Base-by-base conservation (phyloP, 2,329 filamentous ascomycete species). In the Zasmidium citrigriseum region DNA sequence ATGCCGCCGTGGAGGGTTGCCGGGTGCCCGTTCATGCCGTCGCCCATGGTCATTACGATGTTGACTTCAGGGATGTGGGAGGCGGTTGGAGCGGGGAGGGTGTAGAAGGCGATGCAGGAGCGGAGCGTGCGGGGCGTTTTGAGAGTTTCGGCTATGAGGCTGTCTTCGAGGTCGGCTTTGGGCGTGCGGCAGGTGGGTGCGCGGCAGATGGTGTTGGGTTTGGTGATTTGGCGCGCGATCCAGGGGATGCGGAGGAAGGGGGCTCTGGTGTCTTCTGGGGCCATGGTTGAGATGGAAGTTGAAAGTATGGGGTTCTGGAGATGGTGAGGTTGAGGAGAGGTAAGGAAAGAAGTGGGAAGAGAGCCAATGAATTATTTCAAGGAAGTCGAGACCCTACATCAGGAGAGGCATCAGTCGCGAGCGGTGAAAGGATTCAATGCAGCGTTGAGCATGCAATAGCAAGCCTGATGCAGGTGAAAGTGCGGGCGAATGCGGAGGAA, bases 1-100 rank as follows among this genome's bases (percentile, higher is more conserved):
- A 87, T 78, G 1, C 85, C 86, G 20, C 86, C 85, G 67, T 88
- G 86, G 10, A 77, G 73, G 5, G 83, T 75, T 2, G 75, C 70
- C 1, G 80, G 72, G 63, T 81, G 81, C 1, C 85, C 85, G 61
- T 84, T 83, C 55, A 87, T 63, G 18, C 78, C 80, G 11, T 74
- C 65, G 1, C 82, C 84, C 1, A 87, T 24, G n/a, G 74, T 71
- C 51, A 78, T 64, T 7, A 81, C 67, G 1, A 71, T 73, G 27
- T 62, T 66, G n/a, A 78, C 67, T 64, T 78, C 73, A 22, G 62
- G 63, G 14, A 64, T 46, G 10, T 55, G 24, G 5, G 7, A 4
- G 12, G 55, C 47, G 69, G 56, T 29, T 58, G 68, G 52, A 72
- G 12, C 69, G 55, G 72, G 48, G 2, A 76, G 74, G 5, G 68